Evolutionary conservation across 257 asterid species (phyloP), one percentile per base, ranked within the genome.

Genomic region (Solanum bulbocastanum): DNA sequence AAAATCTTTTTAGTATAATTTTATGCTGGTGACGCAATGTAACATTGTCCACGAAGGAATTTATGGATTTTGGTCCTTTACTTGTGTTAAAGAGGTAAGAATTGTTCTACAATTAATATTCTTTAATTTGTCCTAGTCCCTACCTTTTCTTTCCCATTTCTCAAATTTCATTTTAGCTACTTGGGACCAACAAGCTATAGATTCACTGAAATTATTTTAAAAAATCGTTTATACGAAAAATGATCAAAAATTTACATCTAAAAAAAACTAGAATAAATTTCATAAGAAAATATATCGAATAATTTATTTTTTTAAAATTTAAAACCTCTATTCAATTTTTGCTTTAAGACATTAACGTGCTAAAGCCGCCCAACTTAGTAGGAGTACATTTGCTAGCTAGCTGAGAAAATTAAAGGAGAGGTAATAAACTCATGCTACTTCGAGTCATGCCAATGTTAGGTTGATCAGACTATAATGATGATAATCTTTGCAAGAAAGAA

Each of bases 81-180:
- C 87, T 87, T 90, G 91, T 92, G 90, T 65, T 12, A 85, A 78
- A 87, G 88, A 88, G 91, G 92, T 88, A 65, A 72, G 23, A 25
- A 79, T 22, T 25, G 86, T 88, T 84, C 32, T 18, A 49, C 60
- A 49, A 49, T 49, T 49, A 49, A 49, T 16, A 49, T 49, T 49
- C 60, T 49, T 49, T 49, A 49, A 52, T 6, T 52, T 52, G n/a
- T 52, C 62, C 62, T 52, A 52, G n/a, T 52, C n/a, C n/a, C 62
- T 52, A 18, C 62, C 4, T 52, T 52, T 52, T 6, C 62, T 6
- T 6, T 52, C 62, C n/a, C 62, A 52, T 52, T 1, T 52, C 62
- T 52, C 4, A 52, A 52, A 52, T 52, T 52, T 52, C 62, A 18
- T 52, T 52, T 52, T 52, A 52, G n/a, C n/a, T 18, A 52, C 23